Evolutionary conservation across 805 yeast species (phyloP).

Genomic region (Candida sphagnicola): DNA sequence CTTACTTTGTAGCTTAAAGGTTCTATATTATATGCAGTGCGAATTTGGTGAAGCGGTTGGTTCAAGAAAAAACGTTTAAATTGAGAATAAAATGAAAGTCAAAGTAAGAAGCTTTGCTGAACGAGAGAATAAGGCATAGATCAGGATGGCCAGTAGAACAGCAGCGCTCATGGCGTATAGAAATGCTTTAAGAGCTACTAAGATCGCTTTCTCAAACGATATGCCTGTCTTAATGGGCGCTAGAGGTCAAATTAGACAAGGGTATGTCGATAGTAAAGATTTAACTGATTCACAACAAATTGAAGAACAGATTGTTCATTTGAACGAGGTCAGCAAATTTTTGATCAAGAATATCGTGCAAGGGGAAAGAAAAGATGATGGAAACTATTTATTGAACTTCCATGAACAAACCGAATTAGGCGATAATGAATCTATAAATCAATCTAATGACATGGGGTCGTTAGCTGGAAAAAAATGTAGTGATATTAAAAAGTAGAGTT

Average conservation of each 20-base stretch:
- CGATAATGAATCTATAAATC: slow-evolving; percentile 77
- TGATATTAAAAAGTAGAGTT: slow-evolving; percentile 41
- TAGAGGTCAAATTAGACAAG: slow-evolving; percentile 53
- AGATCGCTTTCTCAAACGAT: slow-evolving; percentile 55
- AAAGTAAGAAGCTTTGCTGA: neutral
- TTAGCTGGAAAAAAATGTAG: slow-evolving; percentile 39
- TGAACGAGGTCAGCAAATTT: slow-evolving; percentile 70
- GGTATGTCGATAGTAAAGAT: slow-evolving; percentile 35
- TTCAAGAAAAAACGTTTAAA: neutral
- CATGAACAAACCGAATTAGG: slow-evolving; percentile 86
- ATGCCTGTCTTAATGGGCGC: slow-evolving; percentile 51
- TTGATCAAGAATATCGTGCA: slow-evolving; percentile 81
- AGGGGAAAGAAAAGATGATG: slow-evolving; percentile 51
- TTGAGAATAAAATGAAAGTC: neutral
- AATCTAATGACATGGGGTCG: slow-evolving; percentile 41
- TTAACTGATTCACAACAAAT: slow-evolving; percentile 16
- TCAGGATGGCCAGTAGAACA: slow-evolving; percentile 4
- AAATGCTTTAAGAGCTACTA: slow-evolving; percentile 63
- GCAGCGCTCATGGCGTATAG: slow-evolving; percentile 54
- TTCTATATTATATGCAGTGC: neutral
- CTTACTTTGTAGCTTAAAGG: too few relatives aligned
- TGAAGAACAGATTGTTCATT: slow-evolving; percentile 43
- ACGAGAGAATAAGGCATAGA: too few relatives aligned
- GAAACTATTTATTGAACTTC: slow-evolving; percentile 57
- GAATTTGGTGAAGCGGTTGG: neutral